Base-by-base conservation (phyloP, 208 protist species). In the Wallacemonas rigidus region DNA sequence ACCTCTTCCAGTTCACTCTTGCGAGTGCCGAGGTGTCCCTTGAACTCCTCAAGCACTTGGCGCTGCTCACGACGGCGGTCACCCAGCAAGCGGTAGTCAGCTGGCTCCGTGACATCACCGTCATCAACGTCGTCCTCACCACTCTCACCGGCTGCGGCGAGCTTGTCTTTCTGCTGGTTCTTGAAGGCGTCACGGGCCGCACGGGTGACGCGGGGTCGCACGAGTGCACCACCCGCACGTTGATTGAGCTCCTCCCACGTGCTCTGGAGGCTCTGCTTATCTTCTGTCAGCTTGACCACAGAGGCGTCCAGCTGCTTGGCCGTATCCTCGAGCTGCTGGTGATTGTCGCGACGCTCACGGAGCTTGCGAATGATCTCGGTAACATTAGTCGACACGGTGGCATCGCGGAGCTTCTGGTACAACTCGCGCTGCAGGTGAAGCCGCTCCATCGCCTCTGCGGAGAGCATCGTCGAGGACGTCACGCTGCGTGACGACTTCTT, bases 351-450 rank as follows among this genome's bases (percentile, higher is more conserved):
- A 48, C 95, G 91, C 62, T 93, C 91, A 15, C 78, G 48, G 60
- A 97, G 80, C 77, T 97, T 98, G 12, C 82, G 69, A 58, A 98
- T 91, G 35, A 98, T 93, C 45, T 98, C 94, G 51, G 78, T 75
- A 1, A 98, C 92, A 71, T 81, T 86, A 1, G 38, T 69, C 12
- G 74, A 77, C 74, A 93, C 93, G 15, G 96, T 98, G 35, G 91
- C 83, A 43, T 99, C 97, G 69, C 95, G 95, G 56, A 99, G 93
- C 47, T 87, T 88, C 15, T 90, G 79, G 85, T 98, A 98, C n/a
- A 87, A 82, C 38, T 91, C 86, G 51, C 96, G 93, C 62, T 91
- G 90, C 57, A 69, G 63, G 74, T 82, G 79, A 51, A 98, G 75
- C 36, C 77, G 76, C 72, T 94, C 83, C 43, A 91, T 12, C 41